Percentiles rank a stretch among this genome's conserved stretches.
Conservation (phyloP, 2,329 filamentous ascomycete genomes). For the Aschersonia sp. region DNA sequence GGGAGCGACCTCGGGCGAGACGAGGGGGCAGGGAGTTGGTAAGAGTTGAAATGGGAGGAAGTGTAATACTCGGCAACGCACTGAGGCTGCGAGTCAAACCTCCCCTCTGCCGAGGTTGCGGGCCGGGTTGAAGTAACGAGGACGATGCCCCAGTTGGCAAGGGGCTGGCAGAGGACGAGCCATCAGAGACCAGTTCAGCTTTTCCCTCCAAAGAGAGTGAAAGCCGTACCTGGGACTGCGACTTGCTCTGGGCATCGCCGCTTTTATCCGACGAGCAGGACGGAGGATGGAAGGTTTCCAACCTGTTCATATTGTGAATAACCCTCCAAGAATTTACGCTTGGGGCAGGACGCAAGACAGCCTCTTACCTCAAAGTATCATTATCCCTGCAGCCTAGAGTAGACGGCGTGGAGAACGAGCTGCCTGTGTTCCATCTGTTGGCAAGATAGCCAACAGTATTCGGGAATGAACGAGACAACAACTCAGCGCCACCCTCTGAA, state of each 20-base stretch:
- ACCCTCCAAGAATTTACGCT: no score
- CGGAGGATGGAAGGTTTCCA: slow-evolving; percentile 28
- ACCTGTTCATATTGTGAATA: slow-evolving; percentile 12
- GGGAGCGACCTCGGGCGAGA: slow-evolving; percentile 57
- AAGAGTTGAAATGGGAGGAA: slow-evolving; percentile 40
- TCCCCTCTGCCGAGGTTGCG: slow-evolving; percentile 28
- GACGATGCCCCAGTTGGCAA: slow-evolving; percentile 16
- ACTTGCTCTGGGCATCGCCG: slow-evolving; percentile 18
- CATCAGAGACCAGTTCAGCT: slow-evolving; percentile 66
- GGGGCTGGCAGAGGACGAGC: slow-evolving; percentile 41
- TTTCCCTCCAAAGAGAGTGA: slow-evolving; percentile 81
- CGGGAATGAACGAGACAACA: slow-evolving; percentile 25
- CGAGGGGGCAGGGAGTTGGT: slow-evolving; percentile 39
- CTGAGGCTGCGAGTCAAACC: slow-evolving; percentile 59
- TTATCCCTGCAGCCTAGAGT: slow-evolving; percentile 6
- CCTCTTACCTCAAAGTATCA: slow-evolving; percentile 28
- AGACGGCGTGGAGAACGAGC: slow-evolving; percentile 35
- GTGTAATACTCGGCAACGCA: slow-evolving; percentile 42
- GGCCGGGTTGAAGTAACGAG: slow-evolving; percentile 30
- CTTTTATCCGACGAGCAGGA: slow-evolving; percentile 27
- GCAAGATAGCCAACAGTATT: slow-evolving; percentile 34
- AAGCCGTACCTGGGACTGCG: slow-evolving; percentile 50
- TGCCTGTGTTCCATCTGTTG: slow-evolving; percentile 41
- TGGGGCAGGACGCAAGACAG: no score
- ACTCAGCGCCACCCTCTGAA: slow-evolving; percentile 12